Evolutionary conservation across 257 asterid genomes (phyloP).

Genomic region (Orobanche coerulescens): DNA sequence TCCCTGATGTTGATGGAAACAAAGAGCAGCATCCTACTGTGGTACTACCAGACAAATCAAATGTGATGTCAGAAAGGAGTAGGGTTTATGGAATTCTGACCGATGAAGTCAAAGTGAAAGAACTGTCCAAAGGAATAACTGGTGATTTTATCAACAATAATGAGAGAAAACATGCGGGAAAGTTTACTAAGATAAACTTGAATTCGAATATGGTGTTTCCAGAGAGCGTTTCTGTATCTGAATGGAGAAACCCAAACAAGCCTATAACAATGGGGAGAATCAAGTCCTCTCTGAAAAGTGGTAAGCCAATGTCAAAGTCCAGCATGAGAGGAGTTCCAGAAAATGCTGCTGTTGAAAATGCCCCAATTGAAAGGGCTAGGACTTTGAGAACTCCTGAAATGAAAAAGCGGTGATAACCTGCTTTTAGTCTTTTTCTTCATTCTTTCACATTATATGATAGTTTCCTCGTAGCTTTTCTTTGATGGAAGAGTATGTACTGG

Average conservation of each 20-base stretch:
- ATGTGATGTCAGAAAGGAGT: conserved; percentile 31
- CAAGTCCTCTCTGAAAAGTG: conserved; percentile 22
- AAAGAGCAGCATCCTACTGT: conserved; percentile 22
- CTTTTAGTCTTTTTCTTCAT: conserved; percentile 7
- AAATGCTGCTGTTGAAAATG: conserved; percentile 16
- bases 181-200: conserved; percentile 20
- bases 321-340: conserved; percentile 20
- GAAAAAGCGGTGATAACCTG: conserved; percentile 38
- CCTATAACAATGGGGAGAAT: conserved; percentile 26
- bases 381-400: conserved; percentile 29
- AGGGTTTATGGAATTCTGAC: conserved; percentile 37
- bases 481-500: conserved; percentile 16
- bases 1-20: conserved; percentile 37
- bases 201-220: conserved; percentile 17
- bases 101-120: conserved; percentile 21
- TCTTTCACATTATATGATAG: neutral
- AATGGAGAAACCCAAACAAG: conserved; percentile 23
- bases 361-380: conserved; percentile 21
- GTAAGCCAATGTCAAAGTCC: conserved; percentile 14
- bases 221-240: conserved; percentile 18
- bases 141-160: conserved; percentile 17
- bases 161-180: conserved; percentile 17
- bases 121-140: conserved; percentile 15
- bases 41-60: conserved; percentile 18
- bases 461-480: conserved; percentile 13